These are phyloP conservation scores for Brassica cretica DNA, from an alignment of 345 rosid genomes.

Conservation along the genomic window DNA sequence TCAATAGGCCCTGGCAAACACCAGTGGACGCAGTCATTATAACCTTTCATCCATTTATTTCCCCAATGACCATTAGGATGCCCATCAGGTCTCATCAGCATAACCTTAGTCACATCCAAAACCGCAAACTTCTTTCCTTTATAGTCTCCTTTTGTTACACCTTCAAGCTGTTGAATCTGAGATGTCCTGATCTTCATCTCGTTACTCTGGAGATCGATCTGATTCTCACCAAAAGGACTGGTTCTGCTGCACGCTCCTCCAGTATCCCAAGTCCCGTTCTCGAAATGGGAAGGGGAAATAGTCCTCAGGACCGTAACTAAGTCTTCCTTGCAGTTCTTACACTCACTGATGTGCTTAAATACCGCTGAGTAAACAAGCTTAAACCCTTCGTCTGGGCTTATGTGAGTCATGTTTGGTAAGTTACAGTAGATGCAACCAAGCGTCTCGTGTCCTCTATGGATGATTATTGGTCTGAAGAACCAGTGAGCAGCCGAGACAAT, in stretches of 20 bases:
- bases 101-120: constrained; percentile 66
- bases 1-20: constrained; percentile 90
- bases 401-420: constrained; percentile 47
- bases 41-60: constrained; percentile 80
- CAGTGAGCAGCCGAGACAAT: constrained; percentile 72
- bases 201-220: constrained; percentile 23
- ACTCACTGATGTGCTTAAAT: constrained; percentile 43
- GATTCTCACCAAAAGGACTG: constrained; percentile 42
- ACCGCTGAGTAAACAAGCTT: constrained; percentile 54
- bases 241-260: constrained; percentile 72
- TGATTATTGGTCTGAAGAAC: constrained; percentile 69
- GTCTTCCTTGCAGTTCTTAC: constrained; percentile 41
- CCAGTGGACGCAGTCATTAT: constrained; percentile 83
- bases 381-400: constrained; percentile 45
- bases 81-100: constrained; percentile 84
- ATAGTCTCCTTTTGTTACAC: constrained; percentile 34
- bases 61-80: constrained; percentile 75
- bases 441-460: constrained; percentile 42
- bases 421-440: constrained; percentile 69
- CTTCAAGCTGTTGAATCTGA: constrained; percentile 56
- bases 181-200: constrained; percentile 56
- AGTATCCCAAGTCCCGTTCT: constrained; percentile 75
- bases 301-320: constrained; percentile 61
- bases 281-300: constrained; percentile 85
- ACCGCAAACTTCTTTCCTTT: constrained; percentile 45